Percentiles rank a stretch among this genome's conserved stretches.
These are phyloP conservation scores for Gypsophila paniculata DNA, from an alignment of 179 eudicot genomes.

Conservation along the genomic window DNA sequence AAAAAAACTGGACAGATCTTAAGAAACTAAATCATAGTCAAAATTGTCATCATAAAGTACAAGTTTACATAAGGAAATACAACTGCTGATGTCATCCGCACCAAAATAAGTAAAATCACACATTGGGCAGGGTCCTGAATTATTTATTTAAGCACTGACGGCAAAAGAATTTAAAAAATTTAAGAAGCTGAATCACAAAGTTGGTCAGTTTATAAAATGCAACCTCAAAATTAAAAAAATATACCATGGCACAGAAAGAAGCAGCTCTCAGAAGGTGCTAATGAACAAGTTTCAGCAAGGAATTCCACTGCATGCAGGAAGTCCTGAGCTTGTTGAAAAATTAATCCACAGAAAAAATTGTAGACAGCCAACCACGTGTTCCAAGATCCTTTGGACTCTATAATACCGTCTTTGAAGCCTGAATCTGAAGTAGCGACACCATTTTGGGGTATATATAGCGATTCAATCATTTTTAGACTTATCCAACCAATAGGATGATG, in stretches of 20 bases:
- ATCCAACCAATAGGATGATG: conserved; percentile 80
- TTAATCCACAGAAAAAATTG: conserved; percentile 64
- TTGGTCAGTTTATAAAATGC: no score
- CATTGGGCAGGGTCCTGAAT: no score
- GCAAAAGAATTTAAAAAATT: no score
- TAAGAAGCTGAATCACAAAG: no score
- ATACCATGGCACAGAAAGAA: conserved; percentile 81
- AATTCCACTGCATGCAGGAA: conserved; percentile 59
- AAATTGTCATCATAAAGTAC: no score
- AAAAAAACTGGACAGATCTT: no score
- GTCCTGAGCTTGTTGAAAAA: conserved; percentile 45
- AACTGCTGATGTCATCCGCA: no score
- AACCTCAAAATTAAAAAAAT: neutral
- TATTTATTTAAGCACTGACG: no score
- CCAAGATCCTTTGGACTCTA: conserved; percentile 41
- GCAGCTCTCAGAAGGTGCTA: conserved; percentile 59
- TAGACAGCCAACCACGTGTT: conserved; percentile 67
- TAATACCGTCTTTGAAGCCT: conserved; percentile 53
- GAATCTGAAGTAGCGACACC: conserved; percentile 35
- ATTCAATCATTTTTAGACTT: conserved; percentile 60
- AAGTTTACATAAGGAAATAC: no score
- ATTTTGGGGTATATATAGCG: conserved; percentile 43
- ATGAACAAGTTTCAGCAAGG: conserved; percentile 67
- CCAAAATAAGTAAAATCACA: no score
- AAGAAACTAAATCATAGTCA: no score